Evolutionary conservation across 2,329 filamentous ascomycete species (phyloP), one percentile per base, ranked within the genome.

Genomic region (Penicillium brevicompactum): DNA sequence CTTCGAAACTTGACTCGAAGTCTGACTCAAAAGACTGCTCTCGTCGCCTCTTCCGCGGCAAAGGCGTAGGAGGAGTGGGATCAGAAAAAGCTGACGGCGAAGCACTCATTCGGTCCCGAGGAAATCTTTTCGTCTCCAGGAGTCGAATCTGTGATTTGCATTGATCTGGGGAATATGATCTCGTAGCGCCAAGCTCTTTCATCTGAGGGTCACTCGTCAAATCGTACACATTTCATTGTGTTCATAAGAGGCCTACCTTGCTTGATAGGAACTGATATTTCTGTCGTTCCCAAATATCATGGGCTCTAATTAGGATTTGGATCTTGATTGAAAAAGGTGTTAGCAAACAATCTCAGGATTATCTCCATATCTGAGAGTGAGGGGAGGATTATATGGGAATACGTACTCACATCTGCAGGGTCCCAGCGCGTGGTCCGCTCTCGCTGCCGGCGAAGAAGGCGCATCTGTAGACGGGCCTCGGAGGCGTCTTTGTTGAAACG

Each of bases 341-440:
- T 31, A 55, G 46, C 38, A 57, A 5, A 50, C 16, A 42, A n/a
- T 40, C 22, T 16, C 37, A 8, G 21, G 8, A 30, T 44, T 1
- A 27, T 2, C 6, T 27, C 11, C 51, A n/a, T 13, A 22, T n/a
- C 24, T 46, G 7, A 27, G 31, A 27, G 21, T 5, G 31, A 32
- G 9, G 24, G 24, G 4, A 40, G 46, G 32, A 11, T 21, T 2
- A 16, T 16, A 27, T 43, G 16, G 63, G 59, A 46, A 60, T 66
- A 75, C 75, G 65, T 75, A 76, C 74, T 75, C 73, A 77, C 73
- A 76, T 77, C 73, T 52, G 71, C 65, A 56, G 75, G 71, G 53
- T 74, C 72, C 74, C 75, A 77, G 40, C 66, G 68, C 7, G 67
- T 62, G 44, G 65, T 59, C 24, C 71, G 67, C 49, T 72, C 66